phyloP scores from a whole-genome alignment of 2,329 filamentous ascomycete species.

The Gaeumannomyces sp. region DNA sequence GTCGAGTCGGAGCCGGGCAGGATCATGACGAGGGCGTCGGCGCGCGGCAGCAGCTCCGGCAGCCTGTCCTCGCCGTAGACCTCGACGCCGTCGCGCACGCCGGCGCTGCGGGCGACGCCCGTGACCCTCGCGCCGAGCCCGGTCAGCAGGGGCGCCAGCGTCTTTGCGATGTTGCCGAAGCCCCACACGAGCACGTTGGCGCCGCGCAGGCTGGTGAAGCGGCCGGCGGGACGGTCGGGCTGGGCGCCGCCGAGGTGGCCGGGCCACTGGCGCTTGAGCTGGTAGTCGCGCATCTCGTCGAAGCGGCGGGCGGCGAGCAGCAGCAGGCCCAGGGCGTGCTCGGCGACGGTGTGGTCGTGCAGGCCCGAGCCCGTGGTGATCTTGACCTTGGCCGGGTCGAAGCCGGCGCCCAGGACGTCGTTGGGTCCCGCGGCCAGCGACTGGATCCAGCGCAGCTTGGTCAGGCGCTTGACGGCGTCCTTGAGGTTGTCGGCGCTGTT shows the following conservation, averaged over 20 bases:
- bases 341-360: conserved; percentile 42
- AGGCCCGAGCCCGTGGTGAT: conserved; percentile 40
- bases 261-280: conserved; percentile 37
- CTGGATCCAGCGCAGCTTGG: conserved; percentile 42
- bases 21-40: conserved; percentile 44
- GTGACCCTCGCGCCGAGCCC: conserved; percentile 48
- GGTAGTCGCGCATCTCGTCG: conserved; percentile 39
- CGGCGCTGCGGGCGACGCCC: conserved; percentile 50
- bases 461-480: conserved; percentile 35
- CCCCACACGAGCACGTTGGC: conserved; percentile 41
- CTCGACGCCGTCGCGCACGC: conserved; percentile 46
- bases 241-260: conserved; percentile 38
- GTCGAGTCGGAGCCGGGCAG: conserved; percentile 35
- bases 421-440: conserved; percentile 43
- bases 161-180: conserved; percentile 43
- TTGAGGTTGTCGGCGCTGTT: conserved; percentile 37
- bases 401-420: conserved; percentile 41
- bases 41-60: conserved; percentile 31
- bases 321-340: conserved; percentile 39
- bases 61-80: conserved; percentile 35
- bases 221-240: conserved; percentile 31
- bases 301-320: conserved; percentile 32
- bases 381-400: conserved; percentile 29
- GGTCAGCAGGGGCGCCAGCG: conserved; percentile 31
- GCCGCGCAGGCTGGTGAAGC: conserved; percentile 37